Percentiles rank a stretch among this genome's conserved stretches.
phyloP scores from a whole-genome alignment of 1,139 yeast species.

The Lodderomyces pseudojiufengensis region DNA sequence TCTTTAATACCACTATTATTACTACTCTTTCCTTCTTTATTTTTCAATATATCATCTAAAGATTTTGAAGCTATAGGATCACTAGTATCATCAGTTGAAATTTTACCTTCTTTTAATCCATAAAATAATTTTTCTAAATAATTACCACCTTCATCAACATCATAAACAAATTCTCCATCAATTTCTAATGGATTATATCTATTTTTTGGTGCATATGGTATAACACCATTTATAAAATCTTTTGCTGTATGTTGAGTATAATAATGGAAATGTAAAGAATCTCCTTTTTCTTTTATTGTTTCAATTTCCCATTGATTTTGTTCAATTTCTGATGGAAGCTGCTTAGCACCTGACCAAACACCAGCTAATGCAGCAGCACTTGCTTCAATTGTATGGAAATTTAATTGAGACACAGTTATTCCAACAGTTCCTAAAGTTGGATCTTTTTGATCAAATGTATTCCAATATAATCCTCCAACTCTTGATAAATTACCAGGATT shows the following conservation, averaged over 20 bases:
- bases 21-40: too few relatives aligned
- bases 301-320: conserved; percentile 29
- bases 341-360: conserved; percentile 35
- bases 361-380: conserved; percentile 46
- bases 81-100: conserved; percentile 12
- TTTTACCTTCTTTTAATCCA: conserved; percentile 13
- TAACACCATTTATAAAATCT: conserved; percentile 22
- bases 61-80: background rate
- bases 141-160: conserved; percentile 22
- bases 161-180: conserved; percentile 23
- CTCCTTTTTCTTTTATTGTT: conserved; percentile 19
- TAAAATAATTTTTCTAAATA: conserved; percentile 25
- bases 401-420: conserved; percentile 34
- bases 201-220: conserved; percentile 19
- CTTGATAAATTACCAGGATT: conserved; percentile 26
- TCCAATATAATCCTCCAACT: conserved; percentile 35
- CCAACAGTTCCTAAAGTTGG: conserved; percentile 44
- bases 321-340: conserved; percentile 26
- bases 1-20: too few relatives aligned
- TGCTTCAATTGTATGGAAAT: conserved; percentile 42
- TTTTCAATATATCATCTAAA: too few relatives aligned
- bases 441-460: conserved; percentile 39
- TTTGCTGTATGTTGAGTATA: conserved; percentile 21
- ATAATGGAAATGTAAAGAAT: conserved; percentile 24
- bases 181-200: conserved; percentile 24